These are phyloP conservation scores for Lentinula guzmanii DNA, from an alignment of 768 basidiomycete genomes.

Conservation along the genomic window DNA sequence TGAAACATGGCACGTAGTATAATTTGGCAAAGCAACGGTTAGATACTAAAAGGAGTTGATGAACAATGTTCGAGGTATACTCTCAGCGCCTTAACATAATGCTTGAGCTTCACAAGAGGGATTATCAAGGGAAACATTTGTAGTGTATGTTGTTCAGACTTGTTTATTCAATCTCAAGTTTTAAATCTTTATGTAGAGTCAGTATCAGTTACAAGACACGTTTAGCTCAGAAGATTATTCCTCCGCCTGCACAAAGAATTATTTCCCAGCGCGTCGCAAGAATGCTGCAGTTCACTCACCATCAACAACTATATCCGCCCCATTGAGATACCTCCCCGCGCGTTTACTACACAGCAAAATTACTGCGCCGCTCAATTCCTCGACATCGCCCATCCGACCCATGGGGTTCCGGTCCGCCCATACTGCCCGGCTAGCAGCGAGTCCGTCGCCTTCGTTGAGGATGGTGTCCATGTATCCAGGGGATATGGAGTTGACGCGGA, in stretches of 20 bases:
- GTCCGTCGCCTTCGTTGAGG: conserved; percentile 28
- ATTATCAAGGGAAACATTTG: no score
- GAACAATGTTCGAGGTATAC: no score
- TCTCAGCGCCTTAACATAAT: no score
- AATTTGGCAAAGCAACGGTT: no score
- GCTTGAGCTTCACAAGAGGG: no score
- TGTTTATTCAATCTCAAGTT: no score
- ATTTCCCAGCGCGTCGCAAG: background rate
- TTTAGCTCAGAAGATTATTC: background rate
- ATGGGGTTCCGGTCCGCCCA: conserved; percentile 35
- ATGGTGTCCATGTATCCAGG: conserved; percentile 68
- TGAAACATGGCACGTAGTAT: no score
- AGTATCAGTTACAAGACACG: no score
- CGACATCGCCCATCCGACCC: conserved; percentile 36
- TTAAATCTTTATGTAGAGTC: no score
- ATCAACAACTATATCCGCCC: conserved; percentile 34
- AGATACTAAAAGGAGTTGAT: no score
- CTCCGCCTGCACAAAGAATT: background rate
- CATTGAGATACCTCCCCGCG: conserved; percentile 38
- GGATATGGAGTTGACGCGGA: conserved; percentile 67
- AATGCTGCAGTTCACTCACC: conserved; percentile 18
- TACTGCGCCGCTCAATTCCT: conserved; percentile 31
- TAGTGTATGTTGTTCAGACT: no score
- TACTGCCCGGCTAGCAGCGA: conserved; percentile 24
- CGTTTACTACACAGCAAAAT: conserved; percentile 32